A percentile compares a stretch with the other conserved stretches of the same genome.
These are phyloP conservation scores for Ceratocystis smalleyi DNA, from an alignment of 2,329 filamentous ascomycete species.

Conservation along the genomic window DNA sequence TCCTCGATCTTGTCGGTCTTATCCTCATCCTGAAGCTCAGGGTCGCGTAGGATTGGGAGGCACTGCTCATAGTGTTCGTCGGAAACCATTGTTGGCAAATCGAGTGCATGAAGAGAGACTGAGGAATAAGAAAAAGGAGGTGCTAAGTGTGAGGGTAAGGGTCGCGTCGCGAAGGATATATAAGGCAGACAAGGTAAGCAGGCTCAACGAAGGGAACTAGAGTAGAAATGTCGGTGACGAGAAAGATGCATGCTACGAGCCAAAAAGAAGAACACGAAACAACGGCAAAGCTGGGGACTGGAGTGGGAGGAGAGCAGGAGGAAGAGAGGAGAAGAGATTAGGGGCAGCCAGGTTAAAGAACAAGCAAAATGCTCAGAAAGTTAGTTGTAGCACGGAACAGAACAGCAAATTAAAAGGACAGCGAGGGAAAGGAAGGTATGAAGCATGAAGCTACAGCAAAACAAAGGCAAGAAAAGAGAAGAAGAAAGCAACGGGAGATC, in stretches of 20 bases:
- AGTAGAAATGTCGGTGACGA: background rate
- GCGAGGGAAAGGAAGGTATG: background rate
- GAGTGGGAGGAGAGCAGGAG: background rate
- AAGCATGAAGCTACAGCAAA: background rate
- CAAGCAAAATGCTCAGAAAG: background rate
- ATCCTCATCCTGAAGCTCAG: conserved; percentile 76
- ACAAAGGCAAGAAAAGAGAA: background rate
- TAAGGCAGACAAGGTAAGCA: conserved; percentile 18
- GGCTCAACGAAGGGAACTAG: conserved; percentile 6
- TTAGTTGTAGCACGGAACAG: too few relatives aligned
- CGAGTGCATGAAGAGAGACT: conserved; percentile 2
- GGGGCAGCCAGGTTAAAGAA: background rate
- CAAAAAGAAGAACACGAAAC: background rate
- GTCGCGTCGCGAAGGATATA: conserved; percentile 1
- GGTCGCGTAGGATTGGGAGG: conserved; percentile 72
- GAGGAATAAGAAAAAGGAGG: background rate
- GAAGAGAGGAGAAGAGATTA: background rate
- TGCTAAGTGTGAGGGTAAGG: background rate
- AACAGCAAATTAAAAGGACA: background rate
- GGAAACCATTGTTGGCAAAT: conserved; percentile 54
- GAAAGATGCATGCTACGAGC: background rate
- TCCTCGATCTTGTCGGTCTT: conserved; percentile 86
- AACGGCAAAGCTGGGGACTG: background rate
- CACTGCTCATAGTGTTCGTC: conserved; percentile 88
- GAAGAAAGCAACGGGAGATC: background rate